These are phyloP conservation scores for Purpureocillium takamizusanense DNA, from an alignment of 2,329 filamentous ascomycete species.

Conservation along the genomic window DNA sequence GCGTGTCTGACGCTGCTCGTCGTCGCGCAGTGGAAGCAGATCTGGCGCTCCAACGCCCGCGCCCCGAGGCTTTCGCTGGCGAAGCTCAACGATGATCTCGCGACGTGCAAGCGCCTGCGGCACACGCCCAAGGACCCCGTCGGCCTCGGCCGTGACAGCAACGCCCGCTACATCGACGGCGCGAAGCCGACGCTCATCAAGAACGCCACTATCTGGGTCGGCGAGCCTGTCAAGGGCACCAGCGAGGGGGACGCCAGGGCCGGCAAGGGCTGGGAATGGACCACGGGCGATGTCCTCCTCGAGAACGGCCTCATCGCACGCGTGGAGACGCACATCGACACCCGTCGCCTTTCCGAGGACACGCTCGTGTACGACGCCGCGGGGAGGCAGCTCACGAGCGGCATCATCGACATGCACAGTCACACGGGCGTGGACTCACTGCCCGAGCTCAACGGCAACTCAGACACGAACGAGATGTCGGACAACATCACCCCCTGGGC, in stretches of 20 bases:
- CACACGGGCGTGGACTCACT: slow-evolving; percentile 53
- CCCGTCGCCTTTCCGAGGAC: slow-evolving; percentile 33
- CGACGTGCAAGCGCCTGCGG: slow-evolving; percentile 45
- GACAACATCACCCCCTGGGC: slow-evolving; percentile 59
- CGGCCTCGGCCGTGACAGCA: slow-evolving; percentile 46
- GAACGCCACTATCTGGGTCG: slow-evolving; percentile 59
- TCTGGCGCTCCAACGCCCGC: slow-evolving; percentile 17
- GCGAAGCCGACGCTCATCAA: slow-evolving; percentile 52
- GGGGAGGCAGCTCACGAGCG: slow-evolving; percentile 53
- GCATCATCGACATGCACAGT: slow-evolving; percentile 65
- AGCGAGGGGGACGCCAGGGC: slow-evolving; percentile 42
- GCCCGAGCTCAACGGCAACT: slow-evolving; percentile 43
- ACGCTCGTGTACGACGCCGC: slow-evolving; percentile 46
- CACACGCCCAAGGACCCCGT: slow-evolving; percentile 45
- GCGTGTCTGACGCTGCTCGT: slow-evolving; percentile 41
- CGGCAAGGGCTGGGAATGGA: slow-evolving; percentile 54
- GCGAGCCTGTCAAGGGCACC: slow-evolving; percentile 45
- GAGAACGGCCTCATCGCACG: slow-evolving; percentile 51
- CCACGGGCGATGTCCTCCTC: slow-evolving; percentile 49
- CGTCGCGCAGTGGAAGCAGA: slow-evolving; percentile 39
- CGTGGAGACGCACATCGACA: slow-evolving; percentile 36
- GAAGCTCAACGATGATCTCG: slow-evolving; percentile 44
- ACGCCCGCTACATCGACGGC: slow-evolving; percentile 51
- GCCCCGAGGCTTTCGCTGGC: slow-evolving; percentile 36
- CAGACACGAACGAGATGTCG: slow-evolving; percentile 56